Conservation (phyloP, 2,329 filamentous ascomycete genomes). For the Escovopsis sp. region DNA sequence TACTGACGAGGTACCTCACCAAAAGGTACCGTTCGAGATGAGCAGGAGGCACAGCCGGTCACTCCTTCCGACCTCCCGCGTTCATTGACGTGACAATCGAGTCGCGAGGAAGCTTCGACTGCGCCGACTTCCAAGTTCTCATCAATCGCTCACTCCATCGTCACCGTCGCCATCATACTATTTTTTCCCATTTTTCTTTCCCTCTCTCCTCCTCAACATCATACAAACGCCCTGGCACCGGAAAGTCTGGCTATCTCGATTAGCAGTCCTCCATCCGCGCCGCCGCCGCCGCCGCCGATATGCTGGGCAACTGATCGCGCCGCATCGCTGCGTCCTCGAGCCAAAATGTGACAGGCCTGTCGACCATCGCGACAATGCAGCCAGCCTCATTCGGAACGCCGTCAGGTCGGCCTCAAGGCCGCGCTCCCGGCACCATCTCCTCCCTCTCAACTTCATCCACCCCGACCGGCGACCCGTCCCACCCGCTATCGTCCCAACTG, state of each 20-base stretch:
- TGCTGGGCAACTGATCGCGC: neutral
- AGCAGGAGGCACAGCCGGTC: no score
- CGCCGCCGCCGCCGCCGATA: neutral
- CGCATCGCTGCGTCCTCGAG: conserved; percentile 2
- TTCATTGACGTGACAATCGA: no score
- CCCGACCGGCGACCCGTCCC: conserved; percentile 14
- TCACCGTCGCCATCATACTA: no score
- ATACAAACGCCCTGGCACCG: neutral
- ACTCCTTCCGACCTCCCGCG: no score
- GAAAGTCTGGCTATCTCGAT: no score
- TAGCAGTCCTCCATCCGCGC: neutral
- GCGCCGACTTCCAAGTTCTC: no score
- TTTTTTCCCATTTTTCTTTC: no score
- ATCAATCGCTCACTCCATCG: no score
- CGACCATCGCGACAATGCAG: conserved; percentile 29
- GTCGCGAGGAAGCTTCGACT: no score
- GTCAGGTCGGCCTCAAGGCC: conserved; percentile 24
- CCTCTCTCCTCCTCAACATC: neutral
- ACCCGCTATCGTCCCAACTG: neutral
- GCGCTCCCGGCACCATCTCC: conserved; percentile 42
- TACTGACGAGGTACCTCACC: no score
- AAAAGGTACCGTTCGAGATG: no score
- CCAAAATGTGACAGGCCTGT: conserved; percentile 29
- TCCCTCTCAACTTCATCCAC: conserved; percentile 27
- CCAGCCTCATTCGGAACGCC: conserved; percentile 15